Evolutionary conservation across 1,284 basidiomycete species (phyloP).

Genomic region (Heterobasidion parviporum): DNA sequence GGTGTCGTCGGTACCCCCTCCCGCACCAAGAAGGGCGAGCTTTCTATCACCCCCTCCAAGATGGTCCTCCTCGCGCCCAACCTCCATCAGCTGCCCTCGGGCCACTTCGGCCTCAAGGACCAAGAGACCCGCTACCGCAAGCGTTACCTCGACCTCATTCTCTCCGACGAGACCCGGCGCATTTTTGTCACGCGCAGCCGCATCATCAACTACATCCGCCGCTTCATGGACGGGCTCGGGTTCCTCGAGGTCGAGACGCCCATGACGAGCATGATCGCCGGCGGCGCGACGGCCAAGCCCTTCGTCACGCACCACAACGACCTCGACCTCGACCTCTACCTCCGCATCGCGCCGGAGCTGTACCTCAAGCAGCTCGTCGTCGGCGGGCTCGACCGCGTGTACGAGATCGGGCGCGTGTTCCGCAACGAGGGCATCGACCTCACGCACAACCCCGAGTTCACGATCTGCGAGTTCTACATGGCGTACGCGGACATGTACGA

Average conservation of each 20-base stretch:
- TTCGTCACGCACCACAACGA: slow-evolving; percentile 99
- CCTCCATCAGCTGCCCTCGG: slow-evolving; percentile 90
- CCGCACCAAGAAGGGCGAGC: slow-evolving; percentile 94
- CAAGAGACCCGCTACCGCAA: slow-evolving; percentile 97
- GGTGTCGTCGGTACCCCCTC: slow-evolving; percentile 87
- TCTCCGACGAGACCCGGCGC: slow-evolving; percentile 86
- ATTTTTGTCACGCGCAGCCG: slow-evolving; percentile 87
- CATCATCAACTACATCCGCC: slow-evolving; percentile 88
- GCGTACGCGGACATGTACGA: slow-evolving; percentile 99
- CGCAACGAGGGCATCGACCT: slow-evolving; percentile 98
- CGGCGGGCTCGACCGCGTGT: slow-evolving; percentile 95
- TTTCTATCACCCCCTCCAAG: slow-evolving; percentile 79
- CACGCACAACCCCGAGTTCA: slow-evolving; percentile 96
- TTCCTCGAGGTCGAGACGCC: slow-evolving; percentile 99
- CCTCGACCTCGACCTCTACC: slow-evolving; percentile 94
- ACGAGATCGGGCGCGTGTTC: slow-evolving; percentile 98
- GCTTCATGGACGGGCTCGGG: slow-evolving; percentile 85
- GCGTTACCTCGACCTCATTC: slow-evolving; percentile 97
- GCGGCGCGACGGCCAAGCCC: slow-evolving; percentile 97
- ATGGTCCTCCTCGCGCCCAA: slow-evolving; percentile 93
- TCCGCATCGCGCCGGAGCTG: slow-evolving; percentile 95
- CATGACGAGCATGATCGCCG: slow-evolving; percentile 96
- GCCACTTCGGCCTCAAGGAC: slow-evolving; percentile 90
- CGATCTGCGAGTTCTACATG: slow-evolving; percentile 99
- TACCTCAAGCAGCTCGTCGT: slow-evolving; percentile 98